Evolutionary conservation across 192 early-diverging fungal genomes (phyloP), one percentile per base, ranked within the genome.

Genomic region (Phycomyces blakesleeanus): DNA sequence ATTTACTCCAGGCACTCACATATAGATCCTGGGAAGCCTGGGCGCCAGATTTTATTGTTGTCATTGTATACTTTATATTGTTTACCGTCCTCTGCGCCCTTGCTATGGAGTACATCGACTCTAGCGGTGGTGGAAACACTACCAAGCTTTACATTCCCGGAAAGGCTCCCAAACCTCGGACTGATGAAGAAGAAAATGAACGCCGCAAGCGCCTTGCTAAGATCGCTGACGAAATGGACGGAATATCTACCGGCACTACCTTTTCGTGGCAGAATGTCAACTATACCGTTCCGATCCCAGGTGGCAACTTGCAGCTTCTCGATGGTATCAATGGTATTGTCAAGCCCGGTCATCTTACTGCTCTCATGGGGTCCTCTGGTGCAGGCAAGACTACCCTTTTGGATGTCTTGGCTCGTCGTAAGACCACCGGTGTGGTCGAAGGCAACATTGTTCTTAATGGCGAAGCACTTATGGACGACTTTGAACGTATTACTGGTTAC

Each of bases 321-420:
- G 73, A 86, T 64, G 64, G 75, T 44, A 81, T 91, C 78, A 72
- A 79, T 2, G 95, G 93, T 47, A 74, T 82, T 50, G 86, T 91
- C 29, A 70, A 76, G 18, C 81, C 91, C 10, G 91, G 90, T 51
- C 84, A 90, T 47, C 77, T 93, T 54, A 87, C 92, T 55, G 93
- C 91, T 7, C 86, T 98, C 34, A 97, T 97, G 86, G 97, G 95
- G 11, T 90, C 93, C 0, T 90, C 87, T 42, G 95, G 95, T 21
- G 91, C 94, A 10, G 96, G 90, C 55, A 92, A 92, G 71, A 92
- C 90, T 0, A 91, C 89, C 11, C 76, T 91, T 5, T 64, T 89
- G 69, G 88, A 91, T 69, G 76, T 89, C 5, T 74, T 91, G 27
- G 86, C 87, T 55, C 83, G 84, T 69, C 84, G 91, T 75, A 93